Conservation (phyloP, 1,284 basidiomycete genomes). For the Rhodotorula sp. region DNA sequence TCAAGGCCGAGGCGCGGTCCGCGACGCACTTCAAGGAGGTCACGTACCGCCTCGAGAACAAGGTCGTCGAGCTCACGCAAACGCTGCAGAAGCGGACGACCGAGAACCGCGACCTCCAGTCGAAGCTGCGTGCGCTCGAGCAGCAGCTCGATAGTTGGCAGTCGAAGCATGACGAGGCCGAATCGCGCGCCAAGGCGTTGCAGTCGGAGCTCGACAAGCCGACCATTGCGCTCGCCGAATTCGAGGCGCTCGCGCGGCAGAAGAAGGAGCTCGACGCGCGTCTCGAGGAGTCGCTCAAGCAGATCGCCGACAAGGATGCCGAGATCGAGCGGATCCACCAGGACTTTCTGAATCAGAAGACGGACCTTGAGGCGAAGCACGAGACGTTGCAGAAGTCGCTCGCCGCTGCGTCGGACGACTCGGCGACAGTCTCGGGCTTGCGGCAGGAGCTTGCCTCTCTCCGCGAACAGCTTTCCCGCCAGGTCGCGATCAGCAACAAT, state of each 20-base stretch:
- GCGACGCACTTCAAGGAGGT: constrained; percentile 99
- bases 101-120: constrained; percentile 85
- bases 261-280: constrained; percentile 81
- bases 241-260: constrained; percentile 71
- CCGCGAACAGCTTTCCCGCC: constrained; percentile 91
- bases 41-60: constrained; percentile 97
- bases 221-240: constrained; percentile 70
- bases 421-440: constrained; percentile 72
- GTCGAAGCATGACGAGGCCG: constrained; percentile 84
- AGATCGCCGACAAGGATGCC: constrained; percentile 79
- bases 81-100: constrained; percentile 85
- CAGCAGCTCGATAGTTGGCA: constrained; percentile 81
- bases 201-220: constrained; percentile 69
- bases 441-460: constrained; percentile 87
- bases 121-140: constrained; percentile 73
- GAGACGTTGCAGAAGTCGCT: constrained; percentile 54
- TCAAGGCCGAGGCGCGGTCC: constrained; percentile 89
- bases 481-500: constrained; percentile 72
- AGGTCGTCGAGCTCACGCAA: constrained; percentile 98
- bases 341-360: constrained; percentile 69
- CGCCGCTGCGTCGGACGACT: constrained; percentile 46
- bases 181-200: constrained; percentile 70
- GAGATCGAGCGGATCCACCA: constrained; percentile 75
- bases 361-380: constrained; percentile 78
- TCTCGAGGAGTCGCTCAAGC: constrained; percentile 71